Base-by-base conservation (phyloP, 2,329 filamentous ascomycete species). In the Phoma herbarum region DNA sequence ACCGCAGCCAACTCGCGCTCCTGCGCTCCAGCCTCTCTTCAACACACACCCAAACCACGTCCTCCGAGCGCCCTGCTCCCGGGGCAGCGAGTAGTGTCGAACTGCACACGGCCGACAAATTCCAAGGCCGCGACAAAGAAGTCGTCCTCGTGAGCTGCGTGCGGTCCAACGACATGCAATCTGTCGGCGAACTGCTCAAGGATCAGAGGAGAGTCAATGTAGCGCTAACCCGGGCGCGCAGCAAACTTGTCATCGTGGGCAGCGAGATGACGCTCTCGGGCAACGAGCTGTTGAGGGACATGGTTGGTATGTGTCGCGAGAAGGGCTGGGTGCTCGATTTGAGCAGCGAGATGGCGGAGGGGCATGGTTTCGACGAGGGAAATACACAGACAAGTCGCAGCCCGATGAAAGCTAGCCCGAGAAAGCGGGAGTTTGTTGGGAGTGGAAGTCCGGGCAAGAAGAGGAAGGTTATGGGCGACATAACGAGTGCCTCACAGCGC, bases 141-240 rank as follows among this genome's bases (percentile, higher is more conserved):
- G 89, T 96, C 2, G 86, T 98, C 0, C 86, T 99, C 14, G 84
- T 99, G 9, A 92, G 88, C 54, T 88, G 96, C 28, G 95, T 98
- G 14, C 86, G 95, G 28, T 94, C 88, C 74, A 99, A 99, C 69
- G 88, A 93, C 22, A 84, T 1, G 87, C 88, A 62, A 87, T n/a
- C 85, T 48, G 93, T 99, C n/a, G 95, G 95, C 18, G 95, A 98
- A 54, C 78, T 99, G 44, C 82, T 99, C 26, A 91, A 90, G 60
- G 95, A 99, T 76, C 96, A 93, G 90, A 83, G 95, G 54, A 83
- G 95, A 47, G 93, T 99, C 74, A 99, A 99, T 69, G 95, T 99
- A 3, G 95, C 95, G 0, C 91, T 99, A 64, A 99, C 95, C 4
- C 85, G 95, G 26, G 95, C 95, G 22, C 91, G 93, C 74, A 95